phyloP scores from a whole-genome alignment of 1,139 yeast genomes.

The Scheffersomyces insectosa region DNA sequence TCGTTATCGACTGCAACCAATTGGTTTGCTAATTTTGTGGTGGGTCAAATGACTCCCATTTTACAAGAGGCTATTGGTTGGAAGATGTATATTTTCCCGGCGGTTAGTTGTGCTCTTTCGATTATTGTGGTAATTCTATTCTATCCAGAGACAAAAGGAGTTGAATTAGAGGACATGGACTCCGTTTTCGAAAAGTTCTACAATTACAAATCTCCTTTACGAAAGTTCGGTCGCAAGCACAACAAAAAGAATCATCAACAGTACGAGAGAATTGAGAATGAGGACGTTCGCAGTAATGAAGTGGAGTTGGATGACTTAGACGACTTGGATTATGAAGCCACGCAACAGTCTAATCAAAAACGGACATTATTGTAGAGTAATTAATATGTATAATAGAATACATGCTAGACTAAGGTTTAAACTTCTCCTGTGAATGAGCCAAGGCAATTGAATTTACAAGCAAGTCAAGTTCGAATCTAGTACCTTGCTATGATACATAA shows the following conservation, averaged over 20 bases:
- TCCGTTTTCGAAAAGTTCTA: conserved; percentile 63
- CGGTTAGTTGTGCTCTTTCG: conserved; percentile 45
- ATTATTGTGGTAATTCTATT: conserved; percentile 44
- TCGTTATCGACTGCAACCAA: conserved; percentile 55
- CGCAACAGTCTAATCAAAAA: background rate
- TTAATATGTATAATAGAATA: too few relatives aligned
- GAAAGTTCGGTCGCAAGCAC: background rate
- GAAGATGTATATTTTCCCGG: conserved; percentile 53
- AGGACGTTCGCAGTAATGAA: background rate
- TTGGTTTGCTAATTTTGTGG: conserved; percentile 56
- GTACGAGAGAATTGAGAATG: background rate
- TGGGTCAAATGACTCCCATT: conserved; percentile 56
- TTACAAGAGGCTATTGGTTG: conserved; percentile 49
- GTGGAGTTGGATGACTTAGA: conserved; percentile 4
- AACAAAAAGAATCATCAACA: background rate
- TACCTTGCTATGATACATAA: too few relatives aligned
- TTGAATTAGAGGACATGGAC: conserved; percentile 59
- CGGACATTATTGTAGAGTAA: background rate
- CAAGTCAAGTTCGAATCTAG: too few relatives aligned
- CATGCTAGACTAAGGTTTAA: too few relatives aligned
- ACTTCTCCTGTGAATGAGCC: too few relatives aligned
- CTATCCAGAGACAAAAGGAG: conserved; percentile 59
- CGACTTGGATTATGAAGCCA: conserved; percentile 2
- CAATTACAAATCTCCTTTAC: conserved; percentile 10
- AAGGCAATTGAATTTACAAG: too few relatives aligned